Conservation (phyloP, 2,329 filamentous ascomycete genomes). For the Sarocladium strictum region DNA sequence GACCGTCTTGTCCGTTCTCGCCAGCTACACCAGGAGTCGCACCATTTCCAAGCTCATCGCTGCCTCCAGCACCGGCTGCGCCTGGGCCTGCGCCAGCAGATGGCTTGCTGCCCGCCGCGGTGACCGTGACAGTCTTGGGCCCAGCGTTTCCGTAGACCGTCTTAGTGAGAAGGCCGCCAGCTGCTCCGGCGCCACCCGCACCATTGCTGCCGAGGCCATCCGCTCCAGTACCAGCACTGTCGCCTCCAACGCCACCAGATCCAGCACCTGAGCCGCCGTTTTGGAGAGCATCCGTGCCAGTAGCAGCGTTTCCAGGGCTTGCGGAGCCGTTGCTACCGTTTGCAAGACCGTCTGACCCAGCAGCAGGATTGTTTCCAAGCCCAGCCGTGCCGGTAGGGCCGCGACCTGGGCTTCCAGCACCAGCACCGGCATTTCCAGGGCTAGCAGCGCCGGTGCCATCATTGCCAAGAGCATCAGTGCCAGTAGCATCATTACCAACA, state of each 20-base stretch:
- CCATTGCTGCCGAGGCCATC: neutral
- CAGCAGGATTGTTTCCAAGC: neutral
- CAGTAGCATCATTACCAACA: neutral
- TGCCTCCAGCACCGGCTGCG: neutral
- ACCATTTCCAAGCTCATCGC: neutral
- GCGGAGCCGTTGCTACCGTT: neutral
- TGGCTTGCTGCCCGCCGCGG: neutral
- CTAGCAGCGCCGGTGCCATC: slow-evolving; percentile 10
- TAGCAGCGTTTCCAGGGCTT: neutral
- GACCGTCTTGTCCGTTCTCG: neutral
- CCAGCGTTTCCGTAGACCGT: slow-evolving; percentile 2
- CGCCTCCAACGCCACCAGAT: neutral
- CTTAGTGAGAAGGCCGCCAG: slow-evolving; percentile 8
- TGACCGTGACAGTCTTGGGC: slow-evolving; percentile 3
- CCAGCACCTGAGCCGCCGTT: neutral
- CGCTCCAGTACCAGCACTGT: neutral
- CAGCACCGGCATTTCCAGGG: neutral
- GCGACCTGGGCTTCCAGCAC: neutral
- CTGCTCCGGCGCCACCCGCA: neutral
- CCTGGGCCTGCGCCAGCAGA: neutral
- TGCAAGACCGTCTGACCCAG: neutral
- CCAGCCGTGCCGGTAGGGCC: neutral
- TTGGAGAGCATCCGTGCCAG: neutral
- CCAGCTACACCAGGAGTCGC: neutral
- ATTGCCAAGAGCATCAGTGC: slow-evolving; percentile 2